Conservation (phyloP, 2,329 filamentous ascomycete genomes). For the Colletotrichum sp. region DNA sequence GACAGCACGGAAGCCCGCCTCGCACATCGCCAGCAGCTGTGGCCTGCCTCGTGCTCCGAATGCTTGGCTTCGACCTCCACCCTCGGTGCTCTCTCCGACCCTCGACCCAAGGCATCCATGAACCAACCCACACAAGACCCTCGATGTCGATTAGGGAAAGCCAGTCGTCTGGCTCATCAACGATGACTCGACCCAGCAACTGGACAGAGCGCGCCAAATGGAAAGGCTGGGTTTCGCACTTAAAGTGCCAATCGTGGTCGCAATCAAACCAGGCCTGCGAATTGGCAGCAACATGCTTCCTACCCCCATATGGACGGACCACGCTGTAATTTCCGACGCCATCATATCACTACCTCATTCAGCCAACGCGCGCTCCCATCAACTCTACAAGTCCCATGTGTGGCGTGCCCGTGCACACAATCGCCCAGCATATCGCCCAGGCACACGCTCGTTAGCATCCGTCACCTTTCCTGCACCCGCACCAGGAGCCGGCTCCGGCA, state of each 20-base stretch:
- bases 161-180: background rate
- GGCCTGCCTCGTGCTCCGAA: background rate
- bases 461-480: background rate
- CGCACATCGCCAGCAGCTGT: background rate
- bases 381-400: background rate
- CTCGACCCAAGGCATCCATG: background rate
- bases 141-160: background rate
- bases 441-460: constrained; percentile 3
- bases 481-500: constrained; percentile 2
- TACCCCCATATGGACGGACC: background rate
- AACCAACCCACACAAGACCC: background rate
- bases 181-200: constrained; percentile 7
- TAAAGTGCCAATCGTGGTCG: background rate
- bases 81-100: background rate
- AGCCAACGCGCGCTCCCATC: constrained; percentile 1
- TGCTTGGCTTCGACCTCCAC: background rate
- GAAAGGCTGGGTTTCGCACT: background rate
- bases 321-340: constrained; percentile 18
- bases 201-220: constrained; percentile 13
- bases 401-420: constrained; percentile 22
- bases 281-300: background rate
- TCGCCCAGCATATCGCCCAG: constrained; percentile 21
- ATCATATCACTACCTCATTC: constrained; percentile 19
- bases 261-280: constrained; percentile 11
- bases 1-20: background rate